These are phyloP conservation scores for Grigorovia humatica DNA, from an alignment of 805 yeast species.

Conservation along the genomic window DNA sequence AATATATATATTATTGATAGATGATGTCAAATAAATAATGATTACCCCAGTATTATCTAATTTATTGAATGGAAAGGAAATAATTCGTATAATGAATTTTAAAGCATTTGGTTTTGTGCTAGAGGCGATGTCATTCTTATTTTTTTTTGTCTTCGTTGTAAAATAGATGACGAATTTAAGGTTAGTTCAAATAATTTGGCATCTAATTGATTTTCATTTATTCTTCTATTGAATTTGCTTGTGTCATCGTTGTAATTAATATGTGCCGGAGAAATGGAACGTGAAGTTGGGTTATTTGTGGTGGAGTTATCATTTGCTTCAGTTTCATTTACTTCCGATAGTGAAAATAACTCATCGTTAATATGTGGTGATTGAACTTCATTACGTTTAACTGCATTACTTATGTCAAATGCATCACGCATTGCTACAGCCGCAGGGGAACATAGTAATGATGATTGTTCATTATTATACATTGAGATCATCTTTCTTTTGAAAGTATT, in stretches of 20 bases:
- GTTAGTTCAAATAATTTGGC: conserved; percentile 28
- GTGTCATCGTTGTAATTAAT: conserved; percentile 4
- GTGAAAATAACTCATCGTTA: background rate
- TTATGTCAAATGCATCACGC: conserved; percentile 78
- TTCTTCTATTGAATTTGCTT: conserved; percentile 5
- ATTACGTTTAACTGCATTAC: conserved; percentile 75
- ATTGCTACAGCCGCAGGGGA: conserved; percentile 73
- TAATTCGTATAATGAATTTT: background rate
- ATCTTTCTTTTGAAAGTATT: conserved; percentile 10
- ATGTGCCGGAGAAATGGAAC: background rate
- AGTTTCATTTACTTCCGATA: conserved; percentile 6
- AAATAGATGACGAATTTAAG: conserved; percentile 31
- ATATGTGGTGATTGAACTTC: conserved; percentile 41
- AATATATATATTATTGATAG: too few species aligned
- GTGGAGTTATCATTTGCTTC: conserved; percentile 8
- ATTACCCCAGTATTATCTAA: background rate
- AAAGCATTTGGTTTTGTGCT: background rate
- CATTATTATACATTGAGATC: conserved; percentile 7
- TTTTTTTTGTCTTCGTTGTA: conserved; percentile 30
- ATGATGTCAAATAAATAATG: background rate
- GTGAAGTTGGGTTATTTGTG: background rate
- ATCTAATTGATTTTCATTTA: conserved; percentile 7
- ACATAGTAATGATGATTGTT: conserved; percentile 29
- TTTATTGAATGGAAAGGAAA: too few species aligned
- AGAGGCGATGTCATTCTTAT: conserved; percentile 1